These are phyloP conservation scores for Plenodomus biglobosus DNA, from an alignment of 2,329 filamentous ascomycete species.

Conservation along the genomic window DNA sequence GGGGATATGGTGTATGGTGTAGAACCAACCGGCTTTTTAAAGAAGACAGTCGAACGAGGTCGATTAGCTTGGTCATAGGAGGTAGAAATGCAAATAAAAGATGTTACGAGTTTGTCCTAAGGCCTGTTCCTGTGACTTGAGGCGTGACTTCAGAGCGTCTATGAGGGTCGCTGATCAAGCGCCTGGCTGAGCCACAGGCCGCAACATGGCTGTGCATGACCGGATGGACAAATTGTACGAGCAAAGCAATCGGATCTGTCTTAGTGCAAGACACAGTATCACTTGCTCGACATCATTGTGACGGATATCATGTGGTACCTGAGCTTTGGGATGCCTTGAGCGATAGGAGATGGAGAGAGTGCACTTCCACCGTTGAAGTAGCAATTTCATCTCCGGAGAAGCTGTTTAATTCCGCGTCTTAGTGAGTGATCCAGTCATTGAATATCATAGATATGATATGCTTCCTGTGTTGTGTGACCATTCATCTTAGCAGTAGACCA, in stretches of 20 bases:
- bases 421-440: background rate
- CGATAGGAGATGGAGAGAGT: slow-evolving; percentile 47
- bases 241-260: slow-evolving; percentile 50
- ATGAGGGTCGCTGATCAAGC: background rate
- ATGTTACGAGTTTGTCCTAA: background rate
- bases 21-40: too few relatives aligned
- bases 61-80: too few relatives aligned
- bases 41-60: too few relatives aligned
- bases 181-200: slow-evolving; percentile 40
- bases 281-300: slow-evolving; percentile 46
- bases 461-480: background rate
- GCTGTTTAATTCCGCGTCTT: background rate
- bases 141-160: background rate
- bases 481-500: too few relatives aligned
- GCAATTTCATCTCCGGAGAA: background rate
- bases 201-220: slow-evolving; percentile 46
- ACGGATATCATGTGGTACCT: background rate
- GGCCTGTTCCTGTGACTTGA: background rate
- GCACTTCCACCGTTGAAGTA: slow-evolving; percentile 34
- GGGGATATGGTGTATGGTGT: background rate
- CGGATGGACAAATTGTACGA: slow-evolving; percentile 49
- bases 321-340: slow-evolving; percentile 41
- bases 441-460: background rate
- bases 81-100: too few relatives aligned
- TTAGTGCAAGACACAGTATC: slow-evolving; percentile 51